These are phyloP conservation scores for Geotrichum siamense DNA, from an alignment of 1,139 yeast species.

Conservation along the genomic window DNA sequence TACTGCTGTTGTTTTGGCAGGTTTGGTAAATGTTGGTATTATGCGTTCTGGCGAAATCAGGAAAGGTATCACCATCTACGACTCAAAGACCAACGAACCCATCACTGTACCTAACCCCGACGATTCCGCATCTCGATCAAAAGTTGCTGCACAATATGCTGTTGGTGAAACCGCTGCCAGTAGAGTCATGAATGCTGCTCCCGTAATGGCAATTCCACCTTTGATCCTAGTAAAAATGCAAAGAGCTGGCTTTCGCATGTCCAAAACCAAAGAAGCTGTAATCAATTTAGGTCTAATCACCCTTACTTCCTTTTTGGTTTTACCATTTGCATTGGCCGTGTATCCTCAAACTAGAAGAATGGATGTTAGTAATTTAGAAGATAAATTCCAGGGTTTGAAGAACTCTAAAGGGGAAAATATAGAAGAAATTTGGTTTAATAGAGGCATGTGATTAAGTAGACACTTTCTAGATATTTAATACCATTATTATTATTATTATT, in stretches of 20 bases:
- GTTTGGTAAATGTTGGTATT: slow-evolving; percentile 83
- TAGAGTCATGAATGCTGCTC: slow-evolving; percentile 92
- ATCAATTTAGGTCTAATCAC: slow-evolving; percentile 81
- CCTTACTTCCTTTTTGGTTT: slow-evolving; percentile 72
- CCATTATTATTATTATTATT: too few relatives aligned
- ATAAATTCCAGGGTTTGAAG: slow-evolving; percentile 51
- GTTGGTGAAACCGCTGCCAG: slow-evolving; percentile 97
- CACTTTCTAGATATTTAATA: too few relatives aligned
- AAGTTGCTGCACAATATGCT: slow-evolving; percentile 80
- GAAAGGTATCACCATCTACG: slow-evolving; percentile 75
- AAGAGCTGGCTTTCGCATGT: slow-evolving; percentile 44
- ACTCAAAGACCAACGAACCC: slow-evolving; percentile 43
- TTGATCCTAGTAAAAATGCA: slow-evolving; percentile 71
- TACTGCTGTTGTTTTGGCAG: slow-evolving; percentile 97
- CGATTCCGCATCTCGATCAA: slow-evolving; percentile 54
- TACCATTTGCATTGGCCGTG: slow-evolving; percentile 91
- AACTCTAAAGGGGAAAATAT: slow-evolving; percentile 58
- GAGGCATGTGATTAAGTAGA: slow-evolving; percentile 90
- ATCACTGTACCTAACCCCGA: not conserved
- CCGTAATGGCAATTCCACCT: slow-evolving; percentile 95
- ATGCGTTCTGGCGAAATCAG: slow-evolving; percentile 94
- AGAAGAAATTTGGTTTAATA: slow-evolving; percentile 67
- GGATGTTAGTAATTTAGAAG: slow-evolving; percentile 53
- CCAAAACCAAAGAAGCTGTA: slow-evolving; percentile 51
- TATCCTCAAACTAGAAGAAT: slow-evolving; percentile 83